These are phyloP conservation scores for Venturia aucupariae DNA, from an alignment of 2,329 filamentous ascomycete genomes.

Conservation along the genomic window DNA sequence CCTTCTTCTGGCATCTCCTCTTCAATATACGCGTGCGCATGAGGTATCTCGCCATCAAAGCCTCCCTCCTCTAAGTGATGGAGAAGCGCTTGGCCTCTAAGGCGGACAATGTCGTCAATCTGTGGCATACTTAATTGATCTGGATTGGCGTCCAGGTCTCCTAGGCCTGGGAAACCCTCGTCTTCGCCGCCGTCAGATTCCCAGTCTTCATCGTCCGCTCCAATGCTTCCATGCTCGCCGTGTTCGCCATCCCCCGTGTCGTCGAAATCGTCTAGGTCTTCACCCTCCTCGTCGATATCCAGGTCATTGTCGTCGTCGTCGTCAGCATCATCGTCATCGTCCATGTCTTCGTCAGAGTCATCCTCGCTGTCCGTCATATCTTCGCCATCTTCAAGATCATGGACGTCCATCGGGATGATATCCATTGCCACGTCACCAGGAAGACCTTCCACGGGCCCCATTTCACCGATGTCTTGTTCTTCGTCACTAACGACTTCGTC, in stretches of 20 bases:
- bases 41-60: constrained; percentile 24
- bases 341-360: constrained; percentile 48
- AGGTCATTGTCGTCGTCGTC: constrained; percentile 33
- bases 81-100: constrained; percentile 32
- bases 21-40: constrained; percentile 43
- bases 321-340: constrained; percentile 46
- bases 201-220: constrained; percentile 15
- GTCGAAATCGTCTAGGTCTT: constrained; percentile 22
- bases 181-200: constrained; percentile 15
- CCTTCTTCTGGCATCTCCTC: constrained; percentile 51
- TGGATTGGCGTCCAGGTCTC: constrained; percentile 2
- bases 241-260: constrained; percentile 3
- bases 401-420: constrained; percentile 67
- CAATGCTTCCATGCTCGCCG: constrained; percentile 10
- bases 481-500: constrained; percentile 87
- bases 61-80: constrained; percentile 13
- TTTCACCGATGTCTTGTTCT: constrained; percentile 67
- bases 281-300: constrained; percentile 41
- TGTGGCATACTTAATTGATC: constrained; percentile 2
- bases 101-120: constrained; percentile 26
- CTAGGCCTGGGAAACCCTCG: constrained; percentile 10
- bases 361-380: constrained; percentile 52
- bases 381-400: constrained; percentile 44
- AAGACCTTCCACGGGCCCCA: constrained; percentile 61
- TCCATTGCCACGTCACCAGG: constrained; percentile 55